These are phyloP conservation scores for Lipomyces spencermartinsiae DNA, from an alignment of 805 yeast species.

Conservation along the genomic window DNA sequence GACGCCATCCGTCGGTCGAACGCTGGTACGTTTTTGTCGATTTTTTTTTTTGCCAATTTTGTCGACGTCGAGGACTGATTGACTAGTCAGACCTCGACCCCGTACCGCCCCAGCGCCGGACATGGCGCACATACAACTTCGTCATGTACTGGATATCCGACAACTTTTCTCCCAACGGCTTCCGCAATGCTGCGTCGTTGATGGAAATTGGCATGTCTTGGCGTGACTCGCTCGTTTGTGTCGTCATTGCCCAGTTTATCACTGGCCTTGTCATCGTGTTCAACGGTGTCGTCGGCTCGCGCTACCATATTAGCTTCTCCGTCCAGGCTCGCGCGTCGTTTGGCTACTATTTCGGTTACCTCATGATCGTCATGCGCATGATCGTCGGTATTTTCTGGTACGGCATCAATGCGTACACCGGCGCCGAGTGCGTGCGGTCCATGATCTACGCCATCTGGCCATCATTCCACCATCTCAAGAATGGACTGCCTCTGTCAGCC, in stretches of 20 bases:
- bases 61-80: neutral
- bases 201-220: slow-evolving; percentile 54
- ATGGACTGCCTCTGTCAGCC: slow-evolving; percentile 63
- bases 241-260: slow-evolving; percentile 52
- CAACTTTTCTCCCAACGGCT: slow-evolving; percentile 49
- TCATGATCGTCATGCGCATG: slow-evolving; percentile 55
- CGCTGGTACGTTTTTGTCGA: slow-evolving; percentile 6
- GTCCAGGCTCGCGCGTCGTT: slow-evolving; percentile 53
- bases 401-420: slow-evolving; percentile 79
- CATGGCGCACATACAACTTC: slow-evolving; percentile 55
- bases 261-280: slow-evolving; percentile 51
- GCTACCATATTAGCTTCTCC: slow-evolving; percentile 59
- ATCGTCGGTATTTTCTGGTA: slow-evolving; percentile 77
- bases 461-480: slow-evolving; percentile 45
- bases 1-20: slow-evolving; percentile 10
- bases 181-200: slow-evolving; percentile 54
- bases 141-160: slow-evolving; percentile 42
- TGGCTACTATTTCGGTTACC: slow-evolving; percentile 54
- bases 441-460: slow-evolving; percentile 81
- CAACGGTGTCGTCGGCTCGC: slow-evolving; percentile 57
- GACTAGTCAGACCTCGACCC: slow-evolving; percentile 33
- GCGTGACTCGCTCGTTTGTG: slow-evolving; percentile 53
- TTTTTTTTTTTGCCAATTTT: neutral
- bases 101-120: slow-evolving; percentile 47
- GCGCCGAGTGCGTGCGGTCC: slow-evolving; percentile 81